Base-by-base conservation (phyloP, 108 stramenopile species). In the Skeletonema potamos region DNA sequence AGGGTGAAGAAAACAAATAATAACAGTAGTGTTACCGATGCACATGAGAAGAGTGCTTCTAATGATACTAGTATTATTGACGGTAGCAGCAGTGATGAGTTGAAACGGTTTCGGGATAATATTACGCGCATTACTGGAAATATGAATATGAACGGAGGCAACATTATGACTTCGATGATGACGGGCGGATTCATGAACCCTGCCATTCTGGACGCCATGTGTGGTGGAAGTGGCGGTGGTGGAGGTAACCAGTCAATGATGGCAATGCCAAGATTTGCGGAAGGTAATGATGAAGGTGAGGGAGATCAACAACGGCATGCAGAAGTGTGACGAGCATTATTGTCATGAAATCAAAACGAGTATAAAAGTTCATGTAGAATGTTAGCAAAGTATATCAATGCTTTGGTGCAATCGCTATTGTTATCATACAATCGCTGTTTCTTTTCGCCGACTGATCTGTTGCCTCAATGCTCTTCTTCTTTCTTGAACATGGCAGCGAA, bases 401-500 rank as follows among this genome's bases (percentile, higher is more conserved):
- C 34, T 34, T 34, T 7, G 60, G 60, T 29, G 70, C 61, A 10
- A 72, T 34, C 24, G 62, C 70, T 12, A 72, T 34, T 28, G 44
- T 55, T 62, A 72, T 37, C 5, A 27, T 51, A 29, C 70, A 72
- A 54, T 62, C 34, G 34, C 70, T 72, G 37, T 29, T 72, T 15
- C 70, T 44, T 18, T 54, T 30, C n/a, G 33, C 39, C 48, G 17
- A 6, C 34, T 22, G 48, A 51, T 20, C 18, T 4, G 48, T 6
- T 51, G 48, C 20, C n/a, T 0, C 48, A 51, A 2, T 51, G 0
- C 22, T 51, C 48, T 51, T 51, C 48, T 62, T 74, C 60, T 74
- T 74, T 15, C 27, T 56, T 27, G 73, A 74, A 27, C n/a, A 9
- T 2, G 77, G 77, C 6, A 77, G 37, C 11, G 34, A 24, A 77